Percentiles rank a stretch among this genome's conserved stretches.
phyloP scores from a whole-genome alignment of 1,284 basidiomycete genomes.

The Cutaneotrichosporon sp. region DNA sequence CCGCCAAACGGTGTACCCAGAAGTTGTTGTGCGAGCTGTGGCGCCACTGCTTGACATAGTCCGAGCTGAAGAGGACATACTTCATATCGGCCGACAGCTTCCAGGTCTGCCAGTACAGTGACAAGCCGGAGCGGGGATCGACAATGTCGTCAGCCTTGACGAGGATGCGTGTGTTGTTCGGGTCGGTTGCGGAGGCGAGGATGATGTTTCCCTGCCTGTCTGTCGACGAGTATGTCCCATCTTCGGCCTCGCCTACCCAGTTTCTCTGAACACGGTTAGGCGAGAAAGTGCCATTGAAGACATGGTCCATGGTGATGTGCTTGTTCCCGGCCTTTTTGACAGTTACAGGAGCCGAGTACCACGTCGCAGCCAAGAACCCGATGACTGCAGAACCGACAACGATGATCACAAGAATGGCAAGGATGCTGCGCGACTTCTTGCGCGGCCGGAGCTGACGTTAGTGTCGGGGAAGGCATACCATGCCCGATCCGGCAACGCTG shows the following conservation, averaged over 20 bases:
- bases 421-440: conserved; percentile 43
- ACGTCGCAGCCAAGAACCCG: conserved; percentile 45
- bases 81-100: conserved; percentile 82
- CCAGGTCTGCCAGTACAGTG: conserved; percentile 65
- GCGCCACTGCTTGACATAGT: conserved; percentile 86
- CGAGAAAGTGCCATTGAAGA: conserved; percentile 83
- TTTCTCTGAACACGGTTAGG: conserved; percentile 58
- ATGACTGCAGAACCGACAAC: conserved; percentile 40
- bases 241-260: conserved; percentile 89
- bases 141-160: conserved; percentile 39
- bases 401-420: conserved; percentile 45
- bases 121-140: conserved; percentile 54
- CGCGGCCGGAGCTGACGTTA: conserved; percentile 35
- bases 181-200: conserved; percentile 70
- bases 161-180: conserved; percentile 36
- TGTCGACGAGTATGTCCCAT: conserved; percentile 77
- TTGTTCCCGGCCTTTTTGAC: conserved; percentile 58
- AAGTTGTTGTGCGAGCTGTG: conserved; percentile 84
- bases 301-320: conserved; percentile 78
- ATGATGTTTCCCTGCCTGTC: conserved; percentile 64
- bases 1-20: conserved; percentile 71
- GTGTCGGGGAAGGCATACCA: neutral
- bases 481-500: no score
- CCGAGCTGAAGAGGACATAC: conserved; percentile 74
- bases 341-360: conserved; percentile 45